Base-by-base conservation (phyloP, 257 asterid species). In the Salvia splendens region DNA sequence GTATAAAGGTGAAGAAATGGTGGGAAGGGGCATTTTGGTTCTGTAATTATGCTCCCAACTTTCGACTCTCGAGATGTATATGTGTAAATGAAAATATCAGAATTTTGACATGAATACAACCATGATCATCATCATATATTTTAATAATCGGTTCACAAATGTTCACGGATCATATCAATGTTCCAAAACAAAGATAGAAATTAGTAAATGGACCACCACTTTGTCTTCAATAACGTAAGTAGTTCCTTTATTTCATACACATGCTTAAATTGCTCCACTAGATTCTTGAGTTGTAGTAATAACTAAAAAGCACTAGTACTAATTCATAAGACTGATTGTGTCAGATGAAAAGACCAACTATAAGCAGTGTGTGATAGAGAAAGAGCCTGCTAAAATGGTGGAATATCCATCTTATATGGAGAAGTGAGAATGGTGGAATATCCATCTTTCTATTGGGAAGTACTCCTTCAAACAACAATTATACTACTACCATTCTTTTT, bases 261-360 rank as follows among this genome's bases (percentile, higher is more conserved):
- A 63, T 59, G 74, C 74, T 40, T 7, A 40, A 24, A 8, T 47
- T 15, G 38, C 48, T 30, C 67, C 65, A 69, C 57, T 69, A 33
- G 61, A 63, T 72, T 54, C 40, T 41, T 17, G 0, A 24, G 30
- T 24, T 24, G n/a, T n/a, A 1, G 30, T 24, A 24, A 24, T 24
- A 0, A 24, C 30, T 1, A 24, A 24, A 63, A 53, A 71, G 50
- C 52, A 64, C n/a, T 58, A 63, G 30, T 40, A 50, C 42, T 30
- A 12, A 12, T 56, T 43, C 63, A 8, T n/a, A n/a, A 24, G 30
- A 24, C 40, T 56, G 66, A 30, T 30, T 68, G 56, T 67, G 48
- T 30, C 71, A 33, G 43, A 32, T 32, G 61, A 12, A 17, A 30
- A 11, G 1, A 49, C 28, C 69, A 12, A 45, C 6, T 46, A 6